phyloP scores from a whole-genome alignment of 2,329 filamentous ascomycete species.

The Fusarium tanahbumbuense region DNA sequence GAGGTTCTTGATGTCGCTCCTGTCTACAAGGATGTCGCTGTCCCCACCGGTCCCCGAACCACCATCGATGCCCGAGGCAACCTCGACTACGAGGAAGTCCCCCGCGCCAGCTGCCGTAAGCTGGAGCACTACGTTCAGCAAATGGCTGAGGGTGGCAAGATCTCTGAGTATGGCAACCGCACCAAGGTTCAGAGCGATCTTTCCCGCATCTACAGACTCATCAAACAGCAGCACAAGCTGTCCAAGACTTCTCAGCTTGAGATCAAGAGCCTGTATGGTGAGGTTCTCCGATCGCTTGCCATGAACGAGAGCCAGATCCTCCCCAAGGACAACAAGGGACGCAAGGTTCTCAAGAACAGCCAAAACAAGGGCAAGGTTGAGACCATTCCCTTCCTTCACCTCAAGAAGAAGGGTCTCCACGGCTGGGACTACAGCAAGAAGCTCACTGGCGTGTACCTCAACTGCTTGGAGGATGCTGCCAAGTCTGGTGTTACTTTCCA shows the following conservation, averaged over 20 bases:
- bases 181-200: constrained; percentile 98
- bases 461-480: constrained; percentile 90
- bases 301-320: constrained; percentile 99
- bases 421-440: constrained; percentile 99
- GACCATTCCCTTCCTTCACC: constrained; percentile 96
- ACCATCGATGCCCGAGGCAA: constrained; percentile 93
- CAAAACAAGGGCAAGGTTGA: constrained; percentile 89
- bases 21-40: constrained; percentile 93
- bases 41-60: constrained; percentile 92
- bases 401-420: constrained; percentile 92
- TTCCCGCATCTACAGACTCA: constrained; percentile 95
- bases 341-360: constrained; percentile 66
- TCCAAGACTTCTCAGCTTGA: constrained; percentile 96
- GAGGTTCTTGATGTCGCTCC: constrained; percentile 87
- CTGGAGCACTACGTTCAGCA: constrained; percentile 98
- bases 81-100: constrained; percentile 89
- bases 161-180: constrained; percentile 97
- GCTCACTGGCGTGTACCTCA: constrained; percentile 91
- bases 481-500: constrained; percentile 89
- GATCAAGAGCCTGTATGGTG: constrained; percentile 94
- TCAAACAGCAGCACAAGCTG: constrained; percentile 97
- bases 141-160: constrained; percentile 98
- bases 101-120: constrained; percentile 90
- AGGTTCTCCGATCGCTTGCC: constrained; percentile 90
- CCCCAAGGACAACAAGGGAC: constrained; percentile 81